A percentile compares a stretch with the other conserved stretches of the same genome.
phyloP scores from a whole-genome alignment of 805 yeast species.

The Wickerhamomyces ciferrii region DNA sequence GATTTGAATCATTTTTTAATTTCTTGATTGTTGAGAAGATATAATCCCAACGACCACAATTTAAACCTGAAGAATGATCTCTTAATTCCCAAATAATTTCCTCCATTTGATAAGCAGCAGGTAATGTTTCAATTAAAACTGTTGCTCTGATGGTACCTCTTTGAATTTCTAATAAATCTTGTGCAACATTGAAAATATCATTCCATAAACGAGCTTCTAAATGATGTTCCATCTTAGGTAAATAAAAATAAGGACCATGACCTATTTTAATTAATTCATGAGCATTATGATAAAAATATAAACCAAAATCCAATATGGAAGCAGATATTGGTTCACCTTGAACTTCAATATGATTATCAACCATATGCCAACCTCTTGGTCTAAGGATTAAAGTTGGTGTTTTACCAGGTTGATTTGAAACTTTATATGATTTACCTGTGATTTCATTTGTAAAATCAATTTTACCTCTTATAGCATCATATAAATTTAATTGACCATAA shows the following conservation, averaged over 20 bases:
- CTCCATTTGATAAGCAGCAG: constrained; percentile 83
- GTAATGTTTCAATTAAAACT: constrained; percentile 76
- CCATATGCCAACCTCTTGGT: constrained; percentile 89
- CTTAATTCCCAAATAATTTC: constrained; percentile 75
- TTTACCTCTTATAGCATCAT: constrained; percentile 68
- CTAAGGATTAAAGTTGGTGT: constrained; percentile 75
- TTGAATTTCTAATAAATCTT: constrained; percentile 61
- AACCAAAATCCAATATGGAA: constrained; percentile 77
- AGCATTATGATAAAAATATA: constrained; percentile 76
- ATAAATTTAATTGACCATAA: constrained; percentile 73
- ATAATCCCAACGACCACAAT: constrained; percentile 91
- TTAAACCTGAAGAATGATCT: constrained; percentile 75
- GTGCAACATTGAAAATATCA: constrained; percentile 71
- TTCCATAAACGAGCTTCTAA: constrained; percentile 82
- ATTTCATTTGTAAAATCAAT: constrained; percentile 40
- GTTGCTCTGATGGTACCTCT: constrained; percentile 82
- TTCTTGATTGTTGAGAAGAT: constrained; percentile 77
- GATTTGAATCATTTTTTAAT: constrained; percentile 59
- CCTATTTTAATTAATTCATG: constrained; percentile 55
- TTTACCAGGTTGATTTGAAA: constrained; percentile 39
- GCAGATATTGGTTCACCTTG: constrained; percentile 78
- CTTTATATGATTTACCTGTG: constrained; percentile 18
- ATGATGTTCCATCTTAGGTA: constrained; percentile 86
- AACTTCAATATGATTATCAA: constrained; percentile 62
- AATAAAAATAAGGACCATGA: constrained; percentile 75